Base-by-base conservation (phyloP, 768 basidiomycete species). In the Gymnopilus dilepis region DNA sequence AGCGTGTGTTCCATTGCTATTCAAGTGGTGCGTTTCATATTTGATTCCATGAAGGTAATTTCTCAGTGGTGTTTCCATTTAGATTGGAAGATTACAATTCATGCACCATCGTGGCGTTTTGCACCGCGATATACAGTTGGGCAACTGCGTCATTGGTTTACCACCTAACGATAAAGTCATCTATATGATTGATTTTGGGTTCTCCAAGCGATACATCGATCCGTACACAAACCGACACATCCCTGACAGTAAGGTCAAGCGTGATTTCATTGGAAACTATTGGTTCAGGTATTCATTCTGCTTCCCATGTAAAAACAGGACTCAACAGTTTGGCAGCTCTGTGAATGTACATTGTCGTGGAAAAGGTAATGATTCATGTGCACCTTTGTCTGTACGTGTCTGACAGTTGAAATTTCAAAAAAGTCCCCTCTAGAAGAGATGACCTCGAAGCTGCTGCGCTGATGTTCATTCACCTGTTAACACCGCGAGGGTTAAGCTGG, bases 171-270 rank as follows among this genome's bases (percentile, higher is more conserved):
- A 88, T 13, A 79, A 79, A 54, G 80, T 75, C 37, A 78, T 93
- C 63, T 92, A 91, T 68, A 89, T 92, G 90, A 93, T 93, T 66
- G 91, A 93, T 72, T 92, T 93, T 70, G 91, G 91, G 13, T 93
- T 93, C 72, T 90, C 90, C 17, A 92, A 92, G 68, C 82, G 82
- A 31, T 93, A 90, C 64, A 85, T 92, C 63, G 89, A 93, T 73
- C 81, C 82, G 21, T 63, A 71, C 47, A 90, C 88, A 3, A 80
- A 74, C 42, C 81, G 82, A n/a, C 91, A 93, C 67, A 90, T 93
- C 59, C 84, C 86, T 17, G 87, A 92, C 59, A 87, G 86, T 66
- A 85, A 81, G 55, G 75, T 74, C 30, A 87, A 86, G 69, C 84
- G 89, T 41, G 87, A 91, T 67, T 92, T 93, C 64, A 86, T 92